These are phyloP conservation scores for Colletotrichum tanaceti DNA, from an alignment of 2,329 filamentous ascomycete species.

Conservation along the genomic window DNA sequence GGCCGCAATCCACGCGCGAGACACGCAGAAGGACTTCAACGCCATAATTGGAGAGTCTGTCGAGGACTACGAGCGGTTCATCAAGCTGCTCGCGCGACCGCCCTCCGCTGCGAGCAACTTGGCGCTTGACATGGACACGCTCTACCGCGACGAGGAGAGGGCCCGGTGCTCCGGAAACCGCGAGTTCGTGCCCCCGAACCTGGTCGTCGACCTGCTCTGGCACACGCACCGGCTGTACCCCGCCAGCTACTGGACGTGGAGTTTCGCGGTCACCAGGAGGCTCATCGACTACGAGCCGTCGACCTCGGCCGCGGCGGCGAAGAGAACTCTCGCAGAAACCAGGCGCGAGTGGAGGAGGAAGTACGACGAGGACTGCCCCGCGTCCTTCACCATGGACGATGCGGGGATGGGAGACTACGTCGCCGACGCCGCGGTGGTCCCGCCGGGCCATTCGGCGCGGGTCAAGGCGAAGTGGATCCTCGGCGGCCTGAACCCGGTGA, in stretches of 20 bases:
- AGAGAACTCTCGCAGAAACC: background rate
- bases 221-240: constrained; percentile 39
- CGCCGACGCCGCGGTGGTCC: constrained; percentile 23
- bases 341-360: constrained; percentile 28
- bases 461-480: constrained; percentile 13
- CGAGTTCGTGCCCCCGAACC: constrained; percentile 24
- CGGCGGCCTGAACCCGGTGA: constrained; percentile 22
- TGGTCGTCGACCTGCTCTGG: constrained; percentile 37
- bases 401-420: constrained; percentile 18
- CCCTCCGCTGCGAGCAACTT: background rate
- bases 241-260: constrained; percentile 36
- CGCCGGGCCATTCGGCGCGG: constrained; percentile 19
- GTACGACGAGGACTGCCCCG: background rate
- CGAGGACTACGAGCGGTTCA: constrained; percentile 33
- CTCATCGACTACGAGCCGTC: constrained; percentile 27
- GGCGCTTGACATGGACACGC: constrained; percentile 24
- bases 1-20: constrained; percentile 3
- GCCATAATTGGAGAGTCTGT: background rate
- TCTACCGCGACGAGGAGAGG: background rate
- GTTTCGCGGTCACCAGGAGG: constrained; percentile 21
- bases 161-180: background rate
- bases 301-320: background rate
- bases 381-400: constrained; percentile 10
- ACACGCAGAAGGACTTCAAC: constrained; percentile 19
- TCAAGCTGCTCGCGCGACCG: constrained; percentile 21